phyloP scores from a whole-genome alignment of 192 early-diverging fungal species.

The Coemansia asiatica region DNA sequence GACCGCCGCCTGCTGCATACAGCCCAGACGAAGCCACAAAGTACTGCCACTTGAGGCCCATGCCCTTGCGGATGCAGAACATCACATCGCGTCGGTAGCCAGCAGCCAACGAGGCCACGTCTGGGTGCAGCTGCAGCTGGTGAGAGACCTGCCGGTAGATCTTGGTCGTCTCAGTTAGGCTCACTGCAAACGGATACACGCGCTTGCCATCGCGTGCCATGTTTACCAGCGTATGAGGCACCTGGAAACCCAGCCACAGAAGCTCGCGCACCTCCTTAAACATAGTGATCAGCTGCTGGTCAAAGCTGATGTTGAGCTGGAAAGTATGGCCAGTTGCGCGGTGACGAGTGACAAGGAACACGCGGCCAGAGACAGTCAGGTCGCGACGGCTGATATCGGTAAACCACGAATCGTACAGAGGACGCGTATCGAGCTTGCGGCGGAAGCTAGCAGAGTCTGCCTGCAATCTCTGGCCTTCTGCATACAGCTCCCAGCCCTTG shows the following conservation, averaged over 20 bases:
- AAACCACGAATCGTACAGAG: slow-evolving; percentile 91
- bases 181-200: slow-evolving; percentile 98
- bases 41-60: slow-evolving; percentile 89
- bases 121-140: slow-evolving; percentile 73
- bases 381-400: slow-evolving; percentile 79
- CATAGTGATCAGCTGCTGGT: slow-evolving; percentile 88
- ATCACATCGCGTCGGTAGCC: slow-evolving; percentile 96
- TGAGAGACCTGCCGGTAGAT: slow-evolving; percentile 87
- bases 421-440: slow-evolving; percentile 90
- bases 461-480: slow-evolving; percentile 93
- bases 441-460: slow-evolving; percentile 85
- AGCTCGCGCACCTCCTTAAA: slow-evolving; percentile 99
- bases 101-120: slow-evolving; percentile 79
- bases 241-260: slow-evolving; percentile 91
- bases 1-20: slow-evolving; percentile 46
- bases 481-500: slow-evolving; percentile 94
- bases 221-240: slow-evolving; percentile 87
- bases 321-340: slow-evolving; percentile 70
- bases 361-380: slow-evolving; percentile 78
- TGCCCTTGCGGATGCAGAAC: slow-evolving; percentile 70
- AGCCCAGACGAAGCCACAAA: slow-evolving; percentile 69
- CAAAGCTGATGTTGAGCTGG: slow-evolving; percentile 91
- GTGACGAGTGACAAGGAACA: slow-evolving; percentile 86
- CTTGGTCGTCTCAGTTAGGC: slow-evolving; percentile 90
- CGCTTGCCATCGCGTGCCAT: slow-evolving; percentile 94